Percentiles rank a stretch among this genome's conserved stretches.
phyloP scores from a whole-genome alignment of 2,329 filamentous ascomycete genomes.

The Alternaria postmessia region DNA sequence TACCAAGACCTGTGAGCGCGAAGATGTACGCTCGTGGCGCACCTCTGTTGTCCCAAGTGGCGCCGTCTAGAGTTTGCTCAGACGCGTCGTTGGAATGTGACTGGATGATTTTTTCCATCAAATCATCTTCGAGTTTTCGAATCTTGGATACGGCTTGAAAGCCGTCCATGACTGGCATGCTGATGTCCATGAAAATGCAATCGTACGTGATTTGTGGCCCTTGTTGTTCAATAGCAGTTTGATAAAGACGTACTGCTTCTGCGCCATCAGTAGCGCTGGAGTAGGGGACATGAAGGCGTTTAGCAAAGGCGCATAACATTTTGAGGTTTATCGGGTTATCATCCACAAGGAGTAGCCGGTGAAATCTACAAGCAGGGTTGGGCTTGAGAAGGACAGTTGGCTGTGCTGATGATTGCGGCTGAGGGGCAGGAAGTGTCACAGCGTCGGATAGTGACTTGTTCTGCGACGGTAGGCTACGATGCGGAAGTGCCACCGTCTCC shows the following conservation, averaged over 20 bases:
- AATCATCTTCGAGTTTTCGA: conserved; percentile 29
- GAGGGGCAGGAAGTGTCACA: neutral
- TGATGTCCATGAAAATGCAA: conserved; percentile 43
- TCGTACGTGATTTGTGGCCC: conserved; percentile 17
- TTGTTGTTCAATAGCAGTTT: conserved; percentile 8
- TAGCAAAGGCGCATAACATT: conserved; percentile 36
- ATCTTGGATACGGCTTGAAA: conserved; percentile 36
- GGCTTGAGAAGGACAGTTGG: neutral
- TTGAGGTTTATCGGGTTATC: conserved; percentile 49
- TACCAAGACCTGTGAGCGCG: conserved; percentile 38
- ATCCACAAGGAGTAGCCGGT: conserved; percentile 44
- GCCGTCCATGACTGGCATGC: conserved; percentile 46
- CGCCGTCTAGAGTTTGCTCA: neutral
- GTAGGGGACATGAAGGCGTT: conserved; percentile 25
- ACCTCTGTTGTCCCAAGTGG: neutral
- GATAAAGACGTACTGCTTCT: conserved; percentile 34
- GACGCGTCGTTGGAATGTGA: neutral
- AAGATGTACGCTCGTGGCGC: conserved; percentile 12
- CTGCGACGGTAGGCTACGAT: neutral
- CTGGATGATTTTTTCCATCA: neutral
- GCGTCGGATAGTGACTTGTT: neutral
- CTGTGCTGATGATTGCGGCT: neutral
- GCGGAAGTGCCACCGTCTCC: neutral
- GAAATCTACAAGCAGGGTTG: conserved; percentile 6
- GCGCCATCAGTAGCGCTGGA: conserved; percentile 35